Evolutionary conservation across 1,284 basidiomycete species (phyloP).

Genomic region (Vanrija humicola): DNA sequence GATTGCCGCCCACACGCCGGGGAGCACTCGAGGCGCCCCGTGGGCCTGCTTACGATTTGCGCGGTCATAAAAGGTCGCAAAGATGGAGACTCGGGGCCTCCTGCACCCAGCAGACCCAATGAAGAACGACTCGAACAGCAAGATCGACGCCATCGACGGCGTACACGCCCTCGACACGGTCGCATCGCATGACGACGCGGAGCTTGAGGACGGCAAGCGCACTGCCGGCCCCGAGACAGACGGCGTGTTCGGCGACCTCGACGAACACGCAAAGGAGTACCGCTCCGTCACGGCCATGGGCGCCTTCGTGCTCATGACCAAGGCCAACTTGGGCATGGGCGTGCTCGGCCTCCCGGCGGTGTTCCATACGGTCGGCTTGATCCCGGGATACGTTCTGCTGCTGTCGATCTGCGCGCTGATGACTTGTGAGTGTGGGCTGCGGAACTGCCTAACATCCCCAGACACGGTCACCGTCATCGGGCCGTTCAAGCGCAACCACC

Average conservation of each 20-base stretch:
- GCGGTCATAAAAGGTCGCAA: too few species aligned
- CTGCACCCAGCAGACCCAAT: too few species aligned
- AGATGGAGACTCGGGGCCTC: too few species aligned
- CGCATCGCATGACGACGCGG: neutral
- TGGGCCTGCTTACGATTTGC: too few species aligned
- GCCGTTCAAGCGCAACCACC: conserved; percentile 25
- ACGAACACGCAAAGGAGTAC: conserved; percentile 24
- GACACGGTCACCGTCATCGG: conserved; percentile 18
- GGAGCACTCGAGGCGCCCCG: too few species aligned
- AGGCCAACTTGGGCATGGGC: conserved; percentile 36
- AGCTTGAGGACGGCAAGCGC: neutral
- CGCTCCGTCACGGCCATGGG: conserved; percentile 18
- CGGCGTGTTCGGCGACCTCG: conserved; percentile 28
- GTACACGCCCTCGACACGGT: neutral
- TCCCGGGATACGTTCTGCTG: conserved; percentile 34
- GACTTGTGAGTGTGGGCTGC: neutral
- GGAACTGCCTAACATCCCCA: neutral
- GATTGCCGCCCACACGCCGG: too few species aligned
- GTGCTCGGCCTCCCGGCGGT: conserved; percentile 35
- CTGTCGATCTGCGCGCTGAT: conserved; percentile 21
- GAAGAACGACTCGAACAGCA: too few species aligned
- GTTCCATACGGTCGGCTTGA: conserved; percentile 27
- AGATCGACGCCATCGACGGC: too few species aligned
- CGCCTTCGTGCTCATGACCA: conserved; percentile 25
- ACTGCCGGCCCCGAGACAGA: conserved; percentile 1